Evolutionary conservation across 1,284 basidiomycete genomes (phyloP).

Genomic region (Afroboletus lepidellus): DNA sequence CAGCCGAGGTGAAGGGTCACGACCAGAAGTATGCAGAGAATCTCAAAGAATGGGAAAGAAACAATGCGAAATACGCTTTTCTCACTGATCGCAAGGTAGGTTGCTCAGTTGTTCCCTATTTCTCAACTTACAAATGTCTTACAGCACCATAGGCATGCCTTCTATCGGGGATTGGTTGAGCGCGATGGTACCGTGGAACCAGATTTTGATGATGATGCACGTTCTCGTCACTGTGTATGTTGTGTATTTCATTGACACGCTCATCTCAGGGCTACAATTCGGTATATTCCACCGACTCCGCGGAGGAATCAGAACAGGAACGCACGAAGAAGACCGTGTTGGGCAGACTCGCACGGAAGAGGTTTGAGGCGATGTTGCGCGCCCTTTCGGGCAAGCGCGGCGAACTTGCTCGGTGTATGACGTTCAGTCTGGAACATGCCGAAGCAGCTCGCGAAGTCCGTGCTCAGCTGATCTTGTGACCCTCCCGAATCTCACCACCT

Average conservation of each 20-base stretch:
- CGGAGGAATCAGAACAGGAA: slow-evolving; percentile 90
- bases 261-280: slow-evolving; percentile 78
- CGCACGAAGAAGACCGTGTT: slow-evolving; percentile 70
- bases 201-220: slow-evolving; percentile 84
- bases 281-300: slow-evolving; percentile 92
- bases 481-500: slow-evolving; percentile 9
- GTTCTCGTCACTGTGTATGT: slow-evolving; percentile 21
- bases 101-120: slow-evolving; percentile 4
- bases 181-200: slow-evolving; percentile 57
- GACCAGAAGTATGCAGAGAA: slow-evolving; percentile 76
- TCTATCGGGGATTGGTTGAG: slow-evolving; percentile 76
- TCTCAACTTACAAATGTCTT: slow-evolving; percentile 13
- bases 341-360: slow-evolving; percentile 72
- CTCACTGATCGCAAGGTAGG: slow-evolving; percentile 67
- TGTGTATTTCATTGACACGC: slow-evolving; percentile 2
- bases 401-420: slow-evolving; percentile 92
- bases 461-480: slow-evolving; percentile 1
- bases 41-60: slow-evolving; percentile 72
- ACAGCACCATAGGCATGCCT: slow-evolving; percentile 79
- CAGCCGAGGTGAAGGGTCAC: slow-evolving; percentile 79
- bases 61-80: slow-evolving; percentile 84
- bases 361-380: slow-evolving; percentile 90
- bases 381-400: slow-evolving; percentile 83
- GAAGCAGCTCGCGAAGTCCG: slow-evolving; percentile 87
- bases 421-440: slow-evolving; percentile 92